These are phyloP conservation scores for Termitomyces sp. DNA, from an alignment of 768 basidiomycete species.

Conservation along the genomic window DNA sequence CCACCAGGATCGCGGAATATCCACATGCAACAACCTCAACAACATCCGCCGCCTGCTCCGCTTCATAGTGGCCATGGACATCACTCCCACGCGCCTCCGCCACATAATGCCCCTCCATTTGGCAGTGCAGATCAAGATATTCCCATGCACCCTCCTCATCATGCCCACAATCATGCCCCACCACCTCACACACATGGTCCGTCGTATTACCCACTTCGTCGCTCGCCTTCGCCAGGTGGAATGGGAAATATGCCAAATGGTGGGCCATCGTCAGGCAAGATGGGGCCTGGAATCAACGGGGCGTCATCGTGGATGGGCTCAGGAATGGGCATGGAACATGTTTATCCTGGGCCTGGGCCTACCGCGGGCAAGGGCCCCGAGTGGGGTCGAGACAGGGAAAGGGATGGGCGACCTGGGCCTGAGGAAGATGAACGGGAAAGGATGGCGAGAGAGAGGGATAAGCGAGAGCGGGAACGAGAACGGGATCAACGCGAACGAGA, in stretches of 20 bases:
- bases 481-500: conserved; percentile 19
- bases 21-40: conserved; percentile 15
- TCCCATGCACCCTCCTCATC: conserved; percentile 6
- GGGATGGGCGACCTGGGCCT: conserved; percentile 11
- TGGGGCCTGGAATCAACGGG: conserved; percentile 21
- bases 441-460: conserved; percentile 30
- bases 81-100: conserved; percentile 6
- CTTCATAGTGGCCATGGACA: conserved; percentile 2
- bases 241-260: conserved; percentile 19
- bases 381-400: conserved; percentile 14
- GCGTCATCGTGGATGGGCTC: conserved; percentile 27
- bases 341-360: conserved; percentile 15
- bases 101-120: conserved; percentile 22
- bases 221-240: conserved; percentile 33
- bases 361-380: conserved; percentile 14
- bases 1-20: conserved; percentile 15
- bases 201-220: conserved; percentile 16
- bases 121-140: conserved; percentile 8
- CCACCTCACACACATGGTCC: conserved; percentile 10
- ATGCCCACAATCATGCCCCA: conserved; percentile 7
- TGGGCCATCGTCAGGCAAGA: conserved; percentile 23
- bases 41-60: conserved; percentile 9
- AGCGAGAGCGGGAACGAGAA: conserved; percentile 17
- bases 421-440: conserved; percentile 21
- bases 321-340: conserved; percentile 25